Evolutionary conservation across 257 asterid genomes (phyloP).

Genomic region (Jasminum sambac): DNA sequence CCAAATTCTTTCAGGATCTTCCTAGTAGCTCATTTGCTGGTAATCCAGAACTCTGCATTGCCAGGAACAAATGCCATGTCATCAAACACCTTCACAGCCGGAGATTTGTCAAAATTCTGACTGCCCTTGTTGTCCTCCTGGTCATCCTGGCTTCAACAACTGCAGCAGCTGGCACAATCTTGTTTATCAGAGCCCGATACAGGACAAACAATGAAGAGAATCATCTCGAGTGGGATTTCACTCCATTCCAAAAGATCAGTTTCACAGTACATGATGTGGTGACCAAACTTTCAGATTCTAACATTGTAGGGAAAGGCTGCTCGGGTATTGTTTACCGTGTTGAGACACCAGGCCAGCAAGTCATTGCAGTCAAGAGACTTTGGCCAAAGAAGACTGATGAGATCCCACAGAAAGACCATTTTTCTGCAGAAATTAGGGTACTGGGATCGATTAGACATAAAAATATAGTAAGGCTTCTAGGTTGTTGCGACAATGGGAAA

Average conservation of each 20-base stretch:
- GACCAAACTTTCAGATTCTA: slow-evolving; percentile 54
- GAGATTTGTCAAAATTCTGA: slow-evolving; percentile 43
- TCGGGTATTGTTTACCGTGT: slow-evolving; percentile 69
- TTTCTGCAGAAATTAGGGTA: slow-evolving; percentile 67
- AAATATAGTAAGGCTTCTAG: slow-evolving; percentile 69
- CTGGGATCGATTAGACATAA: slow-evolving; percentile 72
- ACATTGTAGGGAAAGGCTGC: slow-evolving; percentile 68
- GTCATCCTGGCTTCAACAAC: slow-evolving; percentile 33
- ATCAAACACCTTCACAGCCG: slow-evolving; percentile 31
- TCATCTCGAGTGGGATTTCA: slow-evolving; percentile 55
- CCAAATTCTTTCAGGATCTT: slow-evolving; percentile 56
- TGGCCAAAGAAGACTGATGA: slow-evolving; percentile 60
- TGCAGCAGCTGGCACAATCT: slow-evolving; percentile 38
- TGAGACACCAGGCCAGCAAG: slow-evolving; percentile 50
- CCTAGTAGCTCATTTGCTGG: slow-evolving; percentile 55
- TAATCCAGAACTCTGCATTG: slow-evolving; percentile 52
- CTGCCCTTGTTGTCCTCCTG: slow-evolving; percentile 37
- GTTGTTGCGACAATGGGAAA: slow-evolving; percentile 73
- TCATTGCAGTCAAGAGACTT: slow-evolving; percentile 64
- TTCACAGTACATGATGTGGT: slow-evolving; percentile 60
- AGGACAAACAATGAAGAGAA: slow-evolving; percentile 46
- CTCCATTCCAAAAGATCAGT: slow-evolving; percentile 65
- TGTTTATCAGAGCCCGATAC: slow-evolving; percentile 33
- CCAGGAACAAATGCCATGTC: slow-evolving; percentile 35
- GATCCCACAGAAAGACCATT: slow-evolving; percentile 51